Percentiles rank a stretch among this genome's conserved stretches.
These are phyloP conservation scores for Phylloporus scabripes DNA, from an alignment of 768 basidiomycete genomes.

Conservation along the genomic window DNA sequence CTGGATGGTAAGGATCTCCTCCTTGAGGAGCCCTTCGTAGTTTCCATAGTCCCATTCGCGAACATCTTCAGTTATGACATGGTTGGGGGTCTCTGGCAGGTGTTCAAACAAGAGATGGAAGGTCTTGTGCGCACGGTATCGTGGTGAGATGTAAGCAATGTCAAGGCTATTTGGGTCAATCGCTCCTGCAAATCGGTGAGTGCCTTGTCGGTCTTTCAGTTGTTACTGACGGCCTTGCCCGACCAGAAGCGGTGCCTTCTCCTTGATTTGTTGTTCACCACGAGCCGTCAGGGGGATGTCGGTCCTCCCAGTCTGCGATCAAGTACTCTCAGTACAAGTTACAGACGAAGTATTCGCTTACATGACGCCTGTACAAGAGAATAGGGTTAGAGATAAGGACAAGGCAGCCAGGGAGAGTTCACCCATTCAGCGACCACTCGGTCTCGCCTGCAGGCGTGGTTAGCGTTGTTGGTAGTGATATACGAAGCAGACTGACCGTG, in stretches of 20 bases:
- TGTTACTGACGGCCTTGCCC: constrained; percentile 66
- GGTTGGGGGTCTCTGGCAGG: constrained; percentile 41
- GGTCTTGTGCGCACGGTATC: constrained; percentile 77
- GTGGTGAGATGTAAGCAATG: constrained; percentile 79
- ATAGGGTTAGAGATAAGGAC: constrained; percentile 2
- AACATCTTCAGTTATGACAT: constrained; percentile 58
- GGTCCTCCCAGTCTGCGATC: constrained; percentile 67
- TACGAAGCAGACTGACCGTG: constrained; percentile 49
- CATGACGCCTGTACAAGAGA: constrained; percentile 49
- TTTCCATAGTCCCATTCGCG: constrained; percentile 92
- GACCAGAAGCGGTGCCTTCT: constrained; percentile 60
- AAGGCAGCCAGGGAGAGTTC: constrained; percentile 17
- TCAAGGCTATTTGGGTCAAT: constrained; percentile 78
- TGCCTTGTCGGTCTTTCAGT: neutral
- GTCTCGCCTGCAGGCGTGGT: constrained; percentile 62
- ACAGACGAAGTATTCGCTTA: constrained; percentile 25
- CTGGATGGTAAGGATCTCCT: constrained; percentile 65
- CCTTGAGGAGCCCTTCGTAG: constrained; percentile 77
- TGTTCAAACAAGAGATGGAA: constrained; percentile 74
- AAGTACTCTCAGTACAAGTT: neutral
- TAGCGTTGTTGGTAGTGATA: neutral
- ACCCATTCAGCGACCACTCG: constrained; percentile 90
- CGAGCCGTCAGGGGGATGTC: constrained; percentile 83
- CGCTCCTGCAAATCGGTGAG: constrained; percentile 40
- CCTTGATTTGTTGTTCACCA: constrained; percentile 67